Conservation (phyloP, 805 yeast genomes). For the Metschnikowia borealis region DNA sequence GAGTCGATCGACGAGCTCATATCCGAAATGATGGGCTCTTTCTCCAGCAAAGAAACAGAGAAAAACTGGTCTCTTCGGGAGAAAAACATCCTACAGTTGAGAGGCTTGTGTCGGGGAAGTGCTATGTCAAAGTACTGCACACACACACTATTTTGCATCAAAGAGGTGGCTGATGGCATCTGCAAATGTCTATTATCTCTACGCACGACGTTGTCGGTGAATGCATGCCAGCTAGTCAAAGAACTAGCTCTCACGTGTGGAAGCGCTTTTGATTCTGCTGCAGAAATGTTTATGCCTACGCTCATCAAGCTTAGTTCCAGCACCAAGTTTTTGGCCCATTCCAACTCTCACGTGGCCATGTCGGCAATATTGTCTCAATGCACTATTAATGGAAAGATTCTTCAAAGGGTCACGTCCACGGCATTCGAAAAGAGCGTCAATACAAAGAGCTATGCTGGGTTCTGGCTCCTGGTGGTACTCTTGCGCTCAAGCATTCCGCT, state of each 20-base stretch:
- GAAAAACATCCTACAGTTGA: slow-evolving; percentile 48
- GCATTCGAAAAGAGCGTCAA: slow-evolving; percentile 66
- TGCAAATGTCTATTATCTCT: slow-evolving; percentile 65
- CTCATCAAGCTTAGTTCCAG: slow-evolving; percentile 53
- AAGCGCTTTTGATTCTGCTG: slow-evolving; percentile 40
- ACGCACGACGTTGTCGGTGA: slow-evolving; percentile 75
- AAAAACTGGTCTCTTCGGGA: slow-evolving; percentile 81
- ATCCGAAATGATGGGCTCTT: slow-evolving; percentile 28
- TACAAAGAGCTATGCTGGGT: slow-evolving; percentile 65
- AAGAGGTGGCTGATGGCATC: slow-evolving; percentile 48
- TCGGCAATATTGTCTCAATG: slow-evolving; percentile 54
- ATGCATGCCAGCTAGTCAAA: slow-evolving; percentile 73
- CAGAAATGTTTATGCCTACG: slow-evolving; percentile 47
- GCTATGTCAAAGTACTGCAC: slow-evolving; percentile 36
- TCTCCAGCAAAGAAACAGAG: slow-evolving; percentile 80
- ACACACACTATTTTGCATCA: slow-evolving; percentile 30
- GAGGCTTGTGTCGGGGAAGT: slow-evolving; percentile 62
- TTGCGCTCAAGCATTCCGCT: slow-evolving; percentile 42
- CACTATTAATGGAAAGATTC: slow-evolving; percentile 48
- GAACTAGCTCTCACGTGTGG: slow-evolving; percentile 52
- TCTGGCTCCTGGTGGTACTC: slow-evolving; percentile 64
- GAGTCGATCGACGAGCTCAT: slow-evolving; percentile 19
- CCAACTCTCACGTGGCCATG: slow-evolving; percentile 51
- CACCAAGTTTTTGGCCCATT: slow-evolving; percentile 61
- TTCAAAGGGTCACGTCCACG: slow-evolving; percentile 48